Conservation (phyloP, 176 grass and related monocot genomes). For the Zizania latifolia region DNA sequence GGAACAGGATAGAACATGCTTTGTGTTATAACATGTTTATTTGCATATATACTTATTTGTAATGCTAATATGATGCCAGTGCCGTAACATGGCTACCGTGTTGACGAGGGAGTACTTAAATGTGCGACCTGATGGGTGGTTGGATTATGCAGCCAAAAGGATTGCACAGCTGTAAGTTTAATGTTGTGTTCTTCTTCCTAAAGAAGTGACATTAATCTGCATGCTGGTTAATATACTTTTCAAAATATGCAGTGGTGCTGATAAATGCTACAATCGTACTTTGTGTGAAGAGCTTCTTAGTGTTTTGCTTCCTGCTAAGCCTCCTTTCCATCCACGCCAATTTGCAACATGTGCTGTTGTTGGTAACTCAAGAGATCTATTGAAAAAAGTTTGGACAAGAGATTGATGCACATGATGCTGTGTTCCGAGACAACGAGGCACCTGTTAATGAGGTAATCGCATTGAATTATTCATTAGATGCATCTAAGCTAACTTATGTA, state of each 20-base stretch:
- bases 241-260: constrained; percentile 55
- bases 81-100: constrained; percentile 91
- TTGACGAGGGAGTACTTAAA: constrained; percentile 98
- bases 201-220: neutral
- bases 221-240: constrained; percentile 4
- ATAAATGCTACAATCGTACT: constrained; percentile 89
- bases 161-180: constrained; percentile 87
- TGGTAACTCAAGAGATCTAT: constrained; percentile 94
- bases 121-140: constrained; percentile 89
- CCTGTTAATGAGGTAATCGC: constrained; percentile 83
- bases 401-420: constrained; percentile 92
- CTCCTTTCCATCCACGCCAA: constrained; percentile 89
- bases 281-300: constrained; percentile 92
- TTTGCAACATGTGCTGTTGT: constrained; percentile 88
- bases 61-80: constrained; percentile 46
- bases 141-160: constrained; percentile 88
- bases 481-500: neutral
- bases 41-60: neutral
- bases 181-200: neutral
- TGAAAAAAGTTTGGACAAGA: constrained; percentile 97
- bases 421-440: constrained; percentile 96
- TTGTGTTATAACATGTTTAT: constrained; percentile 17
- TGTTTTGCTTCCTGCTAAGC: constrained; percentile 75
- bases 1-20: constrained; percentile 66
- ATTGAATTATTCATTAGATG: constrained; percentile 15